Base-by-base conservation (phyloP, 2,329 filamentous ascomycete genomes). In the Arthrobotrys conoides region DNA sequence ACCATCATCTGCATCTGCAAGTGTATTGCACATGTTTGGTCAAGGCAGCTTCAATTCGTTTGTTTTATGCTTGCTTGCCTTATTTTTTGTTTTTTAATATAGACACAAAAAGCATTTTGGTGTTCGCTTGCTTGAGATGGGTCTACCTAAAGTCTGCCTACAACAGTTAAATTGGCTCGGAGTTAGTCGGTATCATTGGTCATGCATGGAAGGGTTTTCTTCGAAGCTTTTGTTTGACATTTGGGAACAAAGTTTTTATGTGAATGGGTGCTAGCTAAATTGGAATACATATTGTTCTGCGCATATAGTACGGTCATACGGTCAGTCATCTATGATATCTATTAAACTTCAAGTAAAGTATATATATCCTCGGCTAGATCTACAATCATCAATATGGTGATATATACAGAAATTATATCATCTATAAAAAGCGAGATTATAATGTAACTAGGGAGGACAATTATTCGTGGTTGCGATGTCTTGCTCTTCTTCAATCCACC, bases 21-120 rank as follows among this genome's bases (percentile, higher is more conserved):
- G 55, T 44, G 33, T 46, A n/a, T 22, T 72, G n/a, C 49, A 72
- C 36, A 46, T 64, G 36, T 78, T 78, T 27, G 38, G 30, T 12
- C 68, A 69, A n/a, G 36, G 46, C n/a, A 78, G 63, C n/a, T 69
- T 78, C 20, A 68, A 53, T 33, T 78, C 68, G 14, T 78, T 72
- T 27, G n/a, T 78, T 46, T 14, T 78, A 9, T 78, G 75, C 27
- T 18, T 78, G 8, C 3, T 78, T 30, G 68, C 68, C 12, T 27
- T 78, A 12, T 69, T 78, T 14, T 61, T 78, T 8, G 24, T 71
- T 1, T 63, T 67, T 69, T 78, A 41, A 33, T 44, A 48, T 46
- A 38, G 36, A 24, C 12, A 18, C 4, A 61, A 61, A 61, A 44
- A 33, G 12, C 12, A 41, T 41, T 3, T 8, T n/a, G 33, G 55